Percentiles rank a stretch among this genome's conserved stretches.
Conservation (phyloP, 169 alveolate genomes). For the Cryptosporidium parvum region DNA sequence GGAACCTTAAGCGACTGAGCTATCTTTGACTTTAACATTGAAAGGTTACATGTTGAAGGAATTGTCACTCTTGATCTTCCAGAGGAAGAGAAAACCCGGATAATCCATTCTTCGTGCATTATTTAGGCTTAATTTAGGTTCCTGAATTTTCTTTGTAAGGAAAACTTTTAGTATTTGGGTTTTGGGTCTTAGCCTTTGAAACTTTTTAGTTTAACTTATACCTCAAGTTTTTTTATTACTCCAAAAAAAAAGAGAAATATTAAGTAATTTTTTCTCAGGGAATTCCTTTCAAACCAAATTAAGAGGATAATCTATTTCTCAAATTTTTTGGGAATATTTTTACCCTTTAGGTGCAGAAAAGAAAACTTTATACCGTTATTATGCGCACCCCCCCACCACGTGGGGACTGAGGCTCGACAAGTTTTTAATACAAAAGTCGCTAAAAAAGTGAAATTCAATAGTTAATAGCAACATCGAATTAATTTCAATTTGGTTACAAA, state of each 20-base stretch:
- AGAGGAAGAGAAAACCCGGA: conserved; percentile 56
- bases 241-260: neutral
- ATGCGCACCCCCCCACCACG: conserved; percentile 26
- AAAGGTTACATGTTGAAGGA: conserved; percentile 45
- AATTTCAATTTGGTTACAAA: neutral
- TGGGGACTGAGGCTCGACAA: conserved; percentile 73
- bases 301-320: neutral
- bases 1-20: conserved; percentile 61
- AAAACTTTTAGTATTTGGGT: neutral
- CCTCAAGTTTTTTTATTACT: no score
- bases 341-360: neutral
- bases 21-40: conserved; percentile 55
- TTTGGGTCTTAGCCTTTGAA: neutral
- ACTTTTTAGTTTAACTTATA: no score
- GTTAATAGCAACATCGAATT: conserved; percentile 9
- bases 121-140: neutral
- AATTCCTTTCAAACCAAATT: neutral
- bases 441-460: neutral
- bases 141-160: neutral
- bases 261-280: neutral
- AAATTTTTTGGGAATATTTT: neutral
- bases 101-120: conserved; percentile 72
- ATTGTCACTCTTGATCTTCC: conserved; percentile 74
- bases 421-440: conserved; percentile 61
- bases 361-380: neutral